phyloP scores from a whole-genome alignment of 202 grass and related monocot species.

The Dendrocalamus latiflorus region DNA sequence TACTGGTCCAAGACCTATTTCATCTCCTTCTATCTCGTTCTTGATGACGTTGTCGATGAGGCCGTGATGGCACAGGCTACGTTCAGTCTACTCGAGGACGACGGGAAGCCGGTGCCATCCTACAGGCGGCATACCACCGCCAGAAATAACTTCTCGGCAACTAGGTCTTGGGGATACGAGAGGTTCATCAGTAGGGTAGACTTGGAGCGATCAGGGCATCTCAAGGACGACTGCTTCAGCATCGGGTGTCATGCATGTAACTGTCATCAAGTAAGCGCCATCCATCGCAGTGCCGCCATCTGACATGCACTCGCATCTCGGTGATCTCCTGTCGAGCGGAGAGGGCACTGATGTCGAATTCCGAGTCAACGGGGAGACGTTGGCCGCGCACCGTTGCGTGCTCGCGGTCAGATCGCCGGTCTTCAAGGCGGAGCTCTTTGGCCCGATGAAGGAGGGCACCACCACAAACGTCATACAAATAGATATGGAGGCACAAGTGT shows the following conservation, averaged over 20 bases:
- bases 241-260: neutral
- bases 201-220: neutral
- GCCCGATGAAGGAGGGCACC: too few relatives aligned
- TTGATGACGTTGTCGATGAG: neutral
- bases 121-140: neutral
- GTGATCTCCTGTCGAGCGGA: neutral
- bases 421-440: neutral
- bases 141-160: neutral
- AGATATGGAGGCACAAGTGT: too few relatives aligned
- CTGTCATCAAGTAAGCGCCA: too few relatives aligned
- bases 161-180: neutral
- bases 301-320: neutral
- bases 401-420: conserved; percentile 7
- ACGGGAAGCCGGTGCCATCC: neutral
- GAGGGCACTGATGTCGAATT: conserved; percentile 16
- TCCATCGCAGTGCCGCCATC: neutral
- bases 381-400: conserved; percentile 17
- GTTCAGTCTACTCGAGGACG: neutral
- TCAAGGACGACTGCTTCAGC: neutral
- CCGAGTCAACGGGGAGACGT: conserved; percentile 8
- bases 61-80: neutral
- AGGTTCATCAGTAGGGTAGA: too few relatives aligned
- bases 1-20: neutral
- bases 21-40: neutral
- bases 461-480: too few relatives aligned